Base-by-base conservation (phyloP, 1,284 basidiomycete genomes). In the Ganoderma lingzhi region DNA sequence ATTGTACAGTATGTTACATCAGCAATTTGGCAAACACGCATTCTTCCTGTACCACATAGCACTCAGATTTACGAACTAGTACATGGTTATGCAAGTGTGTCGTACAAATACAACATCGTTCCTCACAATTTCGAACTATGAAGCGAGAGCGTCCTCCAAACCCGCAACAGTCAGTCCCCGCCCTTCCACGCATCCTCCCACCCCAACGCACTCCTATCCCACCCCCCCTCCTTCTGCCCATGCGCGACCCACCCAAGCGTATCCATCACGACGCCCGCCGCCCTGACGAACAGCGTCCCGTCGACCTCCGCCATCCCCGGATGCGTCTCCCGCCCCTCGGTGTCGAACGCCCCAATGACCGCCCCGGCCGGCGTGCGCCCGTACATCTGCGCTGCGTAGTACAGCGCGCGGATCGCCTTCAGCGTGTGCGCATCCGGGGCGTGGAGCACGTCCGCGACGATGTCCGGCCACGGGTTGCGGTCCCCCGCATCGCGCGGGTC, bases 141-240 rank as follows among this genome's bases (percentile, higher is more conserved):
- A 12, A 51, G n/a, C 48, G n/a, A 23, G 23, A 51, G 9, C 3
- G 10, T 12, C 17, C 39, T 17, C 12, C n/a, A 51, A 14, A 41
- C 12, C 8, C 14, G 17, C 6, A 9, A 9, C 37, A 23, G 23
- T 70, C 56, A 63, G 44, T 75, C 64, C 56, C 69, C 73, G 17
- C 64, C 70, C 69, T 85, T 83, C 91, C 90, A 93, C 0, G 90
- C 90, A 14, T 83, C 90, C 70, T 92, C 89, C 87, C 89, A 93
- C 0, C 91, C 91, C 32, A 92, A 78, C 23, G 84, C 88, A 73
- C 87, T 89, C 56, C 83, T 72, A 78, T 91, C 91, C 90, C 90
- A 93, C 0, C 78, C 69, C 3, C 82, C 82, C 62, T 83, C 84
- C 56, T 80, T 71, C 74, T 88, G 75, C 9, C 77, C 84, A 79